phyloP scores from a whole-genome alignment of 495 filamentous ascomycete species.

The Penicillium fimorum region DNA sequence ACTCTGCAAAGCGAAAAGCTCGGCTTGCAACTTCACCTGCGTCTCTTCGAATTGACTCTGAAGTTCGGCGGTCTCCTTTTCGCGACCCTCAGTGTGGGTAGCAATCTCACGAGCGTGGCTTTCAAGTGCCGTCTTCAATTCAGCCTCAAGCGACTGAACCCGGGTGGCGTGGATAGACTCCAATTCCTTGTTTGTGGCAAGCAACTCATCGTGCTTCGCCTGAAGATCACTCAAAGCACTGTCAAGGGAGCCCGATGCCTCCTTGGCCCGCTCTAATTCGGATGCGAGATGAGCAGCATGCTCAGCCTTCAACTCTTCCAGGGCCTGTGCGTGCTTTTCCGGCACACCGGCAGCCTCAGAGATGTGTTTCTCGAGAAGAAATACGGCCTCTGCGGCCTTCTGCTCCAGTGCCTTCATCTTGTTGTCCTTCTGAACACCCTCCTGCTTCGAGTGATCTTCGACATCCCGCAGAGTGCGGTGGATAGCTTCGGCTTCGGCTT shows the following conservation, averaged over 20 bases:
- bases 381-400: slow-evolving; percentile 35
- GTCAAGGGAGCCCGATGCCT: slow-evolving; percentile 33
- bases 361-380: slow-evolving; percentile 33
- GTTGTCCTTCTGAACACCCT: slow-evolving; percentile 36
- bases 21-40: slow-evolving; percentile 28
- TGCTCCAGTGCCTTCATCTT: slow-evolving; percentile 37
- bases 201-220: slow-evolving; percentile 40
- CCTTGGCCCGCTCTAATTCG: slow-evolving; percentile 33
- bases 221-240: slow-evolving; percentile 38
- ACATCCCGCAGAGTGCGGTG: slow-evolving; percentile 37
- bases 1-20: slow-evolving; percentile 25
- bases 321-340: slow-evolving; percentile 33
- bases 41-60: slow-evolving; percentile 37
- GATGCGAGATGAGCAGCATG: slow-evolving; percentile 11
- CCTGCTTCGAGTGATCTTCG: slow-evolving; percentile 38
- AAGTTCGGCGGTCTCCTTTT: slow-evolving; percentile 34
- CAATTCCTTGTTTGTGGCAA: slow-evolving; percentile 34
- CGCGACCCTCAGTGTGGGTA: slow-evolving; percentile 32
- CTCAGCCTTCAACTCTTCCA: slow-evolving; percentile 28
- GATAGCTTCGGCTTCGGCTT: slow-evolving; percentile 36
- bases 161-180: slow-evolving; percentile 36
- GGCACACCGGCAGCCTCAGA: slow-evolving; percentile 25
- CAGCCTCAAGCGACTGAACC: slow-evolving; percentile 35
- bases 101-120: slow-evolving; percentile 34
- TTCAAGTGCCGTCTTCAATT: slow-evolving; percentile 35